Base-by-base conservation (phyloP, 225 moss, liverwort and hornwort species). In the Climacium dendroides region DNA sequence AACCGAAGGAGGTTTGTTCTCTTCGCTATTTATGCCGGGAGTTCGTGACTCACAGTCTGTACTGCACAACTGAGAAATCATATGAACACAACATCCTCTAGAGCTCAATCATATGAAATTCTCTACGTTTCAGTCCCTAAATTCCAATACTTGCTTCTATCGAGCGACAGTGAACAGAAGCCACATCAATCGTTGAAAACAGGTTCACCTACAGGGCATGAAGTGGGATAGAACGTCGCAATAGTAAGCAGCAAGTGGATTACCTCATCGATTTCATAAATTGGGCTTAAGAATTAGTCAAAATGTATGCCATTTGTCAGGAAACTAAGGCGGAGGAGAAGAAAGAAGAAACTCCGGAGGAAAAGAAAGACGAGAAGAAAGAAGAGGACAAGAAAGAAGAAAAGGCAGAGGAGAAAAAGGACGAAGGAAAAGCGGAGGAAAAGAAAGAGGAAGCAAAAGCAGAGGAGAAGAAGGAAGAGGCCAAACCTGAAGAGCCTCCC, bases 1-100 rank as follows among this genome's bases (percentile, higher is more conserved):
- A 91, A 69, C 83, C 87, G 22, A 89, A 90, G 88, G 91, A 93
- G 93, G 93, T 93, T 86, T 39, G 64, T 47, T 66, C 73, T 66
- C 83, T 65, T 74, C n/a, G 57, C 86, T 34, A 71, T 45, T 61
- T 45, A 74, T 65, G 79, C 55, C 54, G 17, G 17, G 37, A 47
- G 55, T 34, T 69, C 65, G 52, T 80, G 55, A 80, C 61, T 66
- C 54, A 41, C 50, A 73, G 47, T 69, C 14, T 67, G 52, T 80
- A n/a, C 18, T 67, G 52, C 74, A n/a, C 48, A 61, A 47, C 23
- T 35, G 72, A 58, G 34, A 34, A 23, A 59, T 45, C 83, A 35
- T 17, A n/a, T 34, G n/a, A 61, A 74, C 34, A 30, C 34, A 30
- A 54, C 41, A 83, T 41, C 29, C 29, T 69, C 30, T 53, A 50